These are phyloP conservation scores for Acanthamoeba sp. DNA, from an alignment of 208 protist species.

Conservation along the genomic window DNA sequence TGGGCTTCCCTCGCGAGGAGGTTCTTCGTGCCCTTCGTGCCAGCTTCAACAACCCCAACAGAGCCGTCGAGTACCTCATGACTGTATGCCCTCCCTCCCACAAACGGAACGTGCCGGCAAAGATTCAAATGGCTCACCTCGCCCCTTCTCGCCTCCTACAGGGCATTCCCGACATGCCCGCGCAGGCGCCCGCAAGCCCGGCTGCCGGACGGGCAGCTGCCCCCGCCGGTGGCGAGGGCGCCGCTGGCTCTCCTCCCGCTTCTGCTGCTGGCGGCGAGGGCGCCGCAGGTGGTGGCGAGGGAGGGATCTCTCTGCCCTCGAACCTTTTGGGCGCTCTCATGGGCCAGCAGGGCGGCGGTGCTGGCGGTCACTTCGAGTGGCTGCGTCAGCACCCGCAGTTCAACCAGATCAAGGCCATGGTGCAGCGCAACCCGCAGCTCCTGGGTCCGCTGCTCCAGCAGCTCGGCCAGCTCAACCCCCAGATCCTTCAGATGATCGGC, in stretches of 20 bases:
- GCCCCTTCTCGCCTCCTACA: not conserved
- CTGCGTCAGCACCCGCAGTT: conserved; percentile 84
- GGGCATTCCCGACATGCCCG: conserved; percentile 54
- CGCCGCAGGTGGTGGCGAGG: conserved; percentile 34
- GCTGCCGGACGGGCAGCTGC: conserved; percentile 1
- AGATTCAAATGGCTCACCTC: not conserved
- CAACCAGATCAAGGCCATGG: conserved; percentile 79
- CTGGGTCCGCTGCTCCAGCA: conserved; percentile 82
- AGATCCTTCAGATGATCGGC: conserved; percentile 85
- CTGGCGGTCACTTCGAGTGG: conserved; percentile 78
- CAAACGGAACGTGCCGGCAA: not conserved
- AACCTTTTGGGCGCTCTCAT: conserved; percentile 49
- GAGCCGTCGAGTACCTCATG: conserved; percentile 88
- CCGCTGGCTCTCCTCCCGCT: not conserved
- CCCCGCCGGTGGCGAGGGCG: not conserved
- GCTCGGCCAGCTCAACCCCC: conserved; percentile 84
- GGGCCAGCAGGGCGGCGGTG: conserved; percentile 12
- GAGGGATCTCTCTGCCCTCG: conserved; percentile 40
- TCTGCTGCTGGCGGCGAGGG: not conserved
- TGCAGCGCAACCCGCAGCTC: conserved; percentile 84
- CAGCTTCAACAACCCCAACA: conserved; percentile 88
- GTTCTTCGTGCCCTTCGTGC: conserved; percentile 86
- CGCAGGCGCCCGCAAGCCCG: conserved; percentile 8
- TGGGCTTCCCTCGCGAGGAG: conserved; percentile 85
- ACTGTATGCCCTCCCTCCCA: conserved; percentile 64